phyloP scores from a whole-genome alignment of 1,139 yeast genomes.

The Pichia sp. region DNA sequence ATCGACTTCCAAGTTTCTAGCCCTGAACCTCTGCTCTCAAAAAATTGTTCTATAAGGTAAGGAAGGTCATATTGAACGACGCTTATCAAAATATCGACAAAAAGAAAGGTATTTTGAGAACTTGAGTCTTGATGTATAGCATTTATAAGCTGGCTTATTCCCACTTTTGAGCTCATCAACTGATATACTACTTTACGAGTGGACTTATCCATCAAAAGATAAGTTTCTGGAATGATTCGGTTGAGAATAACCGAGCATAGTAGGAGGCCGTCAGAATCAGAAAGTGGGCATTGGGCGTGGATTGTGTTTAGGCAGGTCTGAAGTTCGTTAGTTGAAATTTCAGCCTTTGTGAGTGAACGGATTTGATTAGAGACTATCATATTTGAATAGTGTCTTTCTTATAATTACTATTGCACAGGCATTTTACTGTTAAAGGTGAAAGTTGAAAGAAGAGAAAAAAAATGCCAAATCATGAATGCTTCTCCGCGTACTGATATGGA shows the following conservation, averaged over 20 bases:
- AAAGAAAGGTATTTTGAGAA: neutral
- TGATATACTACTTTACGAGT: conserved; percentile 3
- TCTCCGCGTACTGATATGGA: neutral
- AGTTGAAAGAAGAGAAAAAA: neutral
- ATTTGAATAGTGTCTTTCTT: neutral
- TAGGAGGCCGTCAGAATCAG: conserved; percentile 10
- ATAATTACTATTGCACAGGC: neutral
- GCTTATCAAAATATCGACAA: conserved; percentile 6
- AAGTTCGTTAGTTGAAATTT: conserved; percentile 12
- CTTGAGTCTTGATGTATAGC: neutral
- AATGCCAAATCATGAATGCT: neutral
- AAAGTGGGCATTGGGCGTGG: conserved; percentile 7
- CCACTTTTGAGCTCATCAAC: conserved; percentile 4
- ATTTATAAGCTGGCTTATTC: conserved; percentile 9
- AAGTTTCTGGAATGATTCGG: conserved; percentile 18
- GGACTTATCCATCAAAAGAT: conserved; percentile 10
- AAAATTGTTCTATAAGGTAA: neutral
- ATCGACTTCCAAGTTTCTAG: conserved; percentile 8
- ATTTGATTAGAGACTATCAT: neutral
- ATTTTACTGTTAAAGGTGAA: neutral
- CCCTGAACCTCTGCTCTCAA: neutral
- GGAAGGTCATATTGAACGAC: neutral
- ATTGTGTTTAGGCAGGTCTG: conserved; percentile 15
- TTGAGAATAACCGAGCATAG: conserved; percentile 13
- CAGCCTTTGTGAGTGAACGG: neutral